Conservation (phyloP, 805 yeast species). For the Candida palmyrensis region DNA sequence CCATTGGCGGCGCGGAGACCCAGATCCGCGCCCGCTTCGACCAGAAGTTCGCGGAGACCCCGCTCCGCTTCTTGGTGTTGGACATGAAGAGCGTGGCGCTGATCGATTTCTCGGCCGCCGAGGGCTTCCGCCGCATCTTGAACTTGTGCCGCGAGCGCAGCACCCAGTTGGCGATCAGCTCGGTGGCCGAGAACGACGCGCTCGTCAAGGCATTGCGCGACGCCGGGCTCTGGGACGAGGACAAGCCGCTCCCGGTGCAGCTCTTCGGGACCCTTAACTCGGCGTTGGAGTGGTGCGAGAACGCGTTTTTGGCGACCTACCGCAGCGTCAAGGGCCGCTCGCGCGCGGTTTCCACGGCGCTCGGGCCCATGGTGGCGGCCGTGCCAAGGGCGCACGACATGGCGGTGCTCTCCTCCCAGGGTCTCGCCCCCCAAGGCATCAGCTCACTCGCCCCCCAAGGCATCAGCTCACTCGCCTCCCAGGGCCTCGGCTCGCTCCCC, state of each 20-base stretch:
- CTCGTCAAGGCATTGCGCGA: conserved; percentile 71
- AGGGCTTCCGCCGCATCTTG: conserved; percentile 84
- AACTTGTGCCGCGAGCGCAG: conserved; percentile 66
- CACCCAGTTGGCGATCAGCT: conserved; percentile 71
- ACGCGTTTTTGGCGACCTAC: conserved; percentile 69
- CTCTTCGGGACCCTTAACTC: conserved; percentile 76
- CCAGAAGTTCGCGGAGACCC: conserved; percentile 45
- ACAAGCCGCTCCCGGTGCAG: conserved; percentile 38
- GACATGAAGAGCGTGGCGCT: conserved; percentile 80
- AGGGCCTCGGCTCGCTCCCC: conserved; percentile 18
- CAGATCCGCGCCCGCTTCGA: conserved; percentile 65
- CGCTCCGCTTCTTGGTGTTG: conserved; percentile 74
- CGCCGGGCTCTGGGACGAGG: conserved; percentile 70
- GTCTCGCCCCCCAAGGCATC: neutral
- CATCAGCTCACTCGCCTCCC: conserved; percentile 10
- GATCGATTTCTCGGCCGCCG: conserved; percentile 93
- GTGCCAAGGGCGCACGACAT: neutral
- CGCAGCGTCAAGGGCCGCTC: conserved; percentile 26
- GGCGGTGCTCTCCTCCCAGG: neutral
- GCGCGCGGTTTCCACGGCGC: conserved; percentile 4
- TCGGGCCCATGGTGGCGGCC: conserved; percentile 1
- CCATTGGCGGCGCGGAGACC: conserved; percentile 86
- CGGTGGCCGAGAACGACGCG: conserved; percentile 62
- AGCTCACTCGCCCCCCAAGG: conserved; percentile 6
- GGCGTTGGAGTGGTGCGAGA: conserved; percentile 96